Evolutionary conservation across 306 rosid genomes (phyloP).

Genomic region (Medicago arabica): DNA sequence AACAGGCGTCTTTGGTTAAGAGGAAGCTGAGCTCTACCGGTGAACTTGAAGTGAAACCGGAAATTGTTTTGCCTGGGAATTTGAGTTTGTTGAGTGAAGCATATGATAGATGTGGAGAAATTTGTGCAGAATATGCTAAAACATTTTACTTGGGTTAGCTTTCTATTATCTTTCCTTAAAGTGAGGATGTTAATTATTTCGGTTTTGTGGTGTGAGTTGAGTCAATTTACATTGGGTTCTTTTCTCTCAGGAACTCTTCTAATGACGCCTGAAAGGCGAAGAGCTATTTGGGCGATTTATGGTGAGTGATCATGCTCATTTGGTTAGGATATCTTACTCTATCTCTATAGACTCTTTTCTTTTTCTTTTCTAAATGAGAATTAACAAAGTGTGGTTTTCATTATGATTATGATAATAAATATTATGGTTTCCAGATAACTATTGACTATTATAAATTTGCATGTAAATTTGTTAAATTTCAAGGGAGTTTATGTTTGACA

Average conservation of each 20-base stretch:
- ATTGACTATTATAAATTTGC: background rate
- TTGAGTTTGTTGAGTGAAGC: slow-evolving; percentile 67
- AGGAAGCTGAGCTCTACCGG: slow-evolving; percentile 56
- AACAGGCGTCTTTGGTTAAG: slow-evolving; percentile 77
- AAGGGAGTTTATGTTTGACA: background rate
- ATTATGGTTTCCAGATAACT: too few species aligned
- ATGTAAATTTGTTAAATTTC: background rate
- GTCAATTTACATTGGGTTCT: slow-evolving; percentile 36
- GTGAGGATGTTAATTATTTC: slow-evolving; percentile 43
- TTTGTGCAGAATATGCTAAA: slow-evolving; percentile 68
- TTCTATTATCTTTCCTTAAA: slow-evolving; percentile 51
- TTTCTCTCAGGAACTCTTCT: slow-evolving; percentile 71
- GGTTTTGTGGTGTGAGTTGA: slow-evolving; percentile 33
- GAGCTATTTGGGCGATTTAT: slow-evolving; percentile 92
- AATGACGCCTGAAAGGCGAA: slow-evolving; percentile 82
- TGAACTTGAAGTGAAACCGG: slow-evolving; percentile 62
- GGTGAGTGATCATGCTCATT: slow-evolving; percentile 59
- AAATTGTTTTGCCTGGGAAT: slow-evolving; percentile 66
- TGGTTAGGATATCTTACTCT: too few species aligned
- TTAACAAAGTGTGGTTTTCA: too few species aligned
- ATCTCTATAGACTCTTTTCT: too few species aligned
- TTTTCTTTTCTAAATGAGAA: too few species aligned
- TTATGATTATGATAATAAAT: background rate
- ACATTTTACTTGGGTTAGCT: slow-evolving; percentile 70
- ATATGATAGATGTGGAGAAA: slow-evolving; percentile 65